A percentile compares a stretch with the other conserved stretches of the same genome.
Conservation (phyloP, 2,329 filamentous ascomycete genomes). For the Moelleriella libera region DNA sequence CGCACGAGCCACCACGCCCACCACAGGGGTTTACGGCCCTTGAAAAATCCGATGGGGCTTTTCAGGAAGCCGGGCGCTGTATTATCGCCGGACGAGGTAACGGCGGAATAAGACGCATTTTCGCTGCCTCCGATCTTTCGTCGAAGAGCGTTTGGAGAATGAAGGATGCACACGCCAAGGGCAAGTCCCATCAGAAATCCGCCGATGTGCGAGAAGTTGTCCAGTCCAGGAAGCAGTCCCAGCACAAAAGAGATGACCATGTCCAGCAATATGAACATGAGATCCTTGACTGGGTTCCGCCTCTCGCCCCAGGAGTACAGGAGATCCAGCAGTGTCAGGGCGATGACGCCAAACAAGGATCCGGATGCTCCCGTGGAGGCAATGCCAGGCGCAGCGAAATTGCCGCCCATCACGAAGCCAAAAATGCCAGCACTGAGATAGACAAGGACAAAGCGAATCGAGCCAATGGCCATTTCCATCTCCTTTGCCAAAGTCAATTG, state of each 20-base stretch:
- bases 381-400: slow-evolving; percentile 72
- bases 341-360: slow-evolving; percentile 80
- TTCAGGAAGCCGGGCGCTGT: slow-evolving; percentile 41
- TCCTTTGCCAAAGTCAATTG: slow-evolving; percentile 83
- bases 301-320: slow-evolving; percentile 86
- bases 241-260: slow-evolving; percentile 83
- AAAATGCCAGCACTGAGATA: slow-evolving; percentile 91
- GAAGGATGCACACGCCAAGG: slow-evolving; percentile 74
- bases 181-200: slow-evolving; percentile 87
- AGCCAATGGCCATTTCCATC: slow-evolving; percentile 83
- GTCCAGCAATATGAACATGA: slow-evolving; percentile 78
- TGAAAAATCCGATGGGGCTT: slow-evolving; percentile 68
- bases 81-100: slow-evolving; percentile 32
- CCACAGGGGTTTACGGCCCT: slow-evolving; percentile 83
- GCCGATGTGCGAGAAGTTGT: slow-evolving; percentile 96
- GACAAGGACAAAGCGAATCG: slow-evolving; percentile 75
- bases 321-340: slow-evolving; percentile 75
- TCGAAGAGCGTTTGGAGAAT: slow-evolving; percentile 71
- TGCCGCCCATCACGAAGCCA: slow-evolving; percentile 87
- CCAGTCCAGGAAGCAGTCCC: slow-evolving; percentile 78
- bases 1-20: slow-evolving; percentile 95
- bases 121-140: slow-evolving; percentile 48
- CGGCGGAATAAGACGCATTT: slow-evolving; percentile 57
- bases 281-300: slow-evolving; percentile 60
- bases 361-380: slow-evolving; percentile 84